Evolutionary conservation across 1,139 yeast genomes (phyloP).

Genomic region (Meyerozyma athensensis): DNA sequence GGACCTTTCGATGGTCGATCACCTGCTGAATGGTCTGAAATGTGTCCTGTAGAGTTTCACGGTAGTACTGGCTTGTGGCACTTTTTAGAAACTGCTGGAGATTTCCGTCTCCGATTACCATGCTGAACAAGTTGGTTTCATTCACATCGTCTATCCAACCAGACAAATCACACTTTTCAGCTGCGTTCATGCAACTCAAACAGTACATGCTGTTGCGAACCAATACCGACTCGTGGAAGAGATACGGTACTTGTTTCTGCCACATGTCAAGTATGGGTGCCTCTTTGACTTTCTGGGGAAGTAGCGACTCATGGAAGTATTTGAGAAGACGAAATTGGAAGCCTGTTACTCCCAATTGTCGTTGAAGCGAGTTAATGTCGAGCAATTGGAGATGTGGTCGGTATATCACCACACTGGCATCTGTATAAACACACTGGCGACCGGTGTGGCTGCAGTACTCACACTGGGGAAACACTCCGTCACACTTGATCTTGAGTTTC

Average conservation of each 20-base stretch:
- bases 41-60: slow-evolving; percentile 6
- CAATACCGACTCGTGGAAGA: slow-evolving; percentile 20
- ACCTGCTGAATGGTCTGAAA: slow-evolving; percentile 5
- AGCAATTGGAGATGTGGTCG: slow-evolving; percentile 8
- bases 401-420: background rate
- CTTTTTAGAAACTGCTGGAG: slow-evolving; percentile 2
- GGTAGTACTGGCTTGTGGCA: background rate
- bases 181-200: slow-evolving; percentile 19
- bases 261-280: slow-evolving; percentile 4
- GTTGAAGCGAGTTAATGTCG: slow-evolving; percentile 7
- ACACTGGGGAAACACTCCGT: slow-evolving; percentile 32
- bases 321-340: slow-evolving; percentile 29
- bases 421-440: slow-evolving; percentile 25
- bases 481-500: slow-evolving; percentile 19
- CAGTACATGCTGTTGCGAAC: slow-evolving; percentile 20
- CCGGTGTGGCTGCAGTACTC: slow-evolving; percentile 34
- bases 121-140: background rate
- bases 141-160: slow-evolving; percentile 4
- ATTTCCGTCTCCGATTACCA: background rate
- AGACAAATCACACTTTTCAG: slow-evolving; percentile 14
- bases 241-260: slow-evolving; percentile 4
- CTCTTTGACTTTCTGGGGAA: slow-evolving; percentile 1
- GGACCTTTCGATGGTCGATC: slow-evolving; percentile 10
- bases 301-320: slow-evolving; percentile 19
- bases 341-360: slow-evolving; percentile 21